These are phyloP conservation scores for Prunella vulgaris DNA, from an alignment of 257 asterid genomes.

Conservation along the genomic window DNA sequence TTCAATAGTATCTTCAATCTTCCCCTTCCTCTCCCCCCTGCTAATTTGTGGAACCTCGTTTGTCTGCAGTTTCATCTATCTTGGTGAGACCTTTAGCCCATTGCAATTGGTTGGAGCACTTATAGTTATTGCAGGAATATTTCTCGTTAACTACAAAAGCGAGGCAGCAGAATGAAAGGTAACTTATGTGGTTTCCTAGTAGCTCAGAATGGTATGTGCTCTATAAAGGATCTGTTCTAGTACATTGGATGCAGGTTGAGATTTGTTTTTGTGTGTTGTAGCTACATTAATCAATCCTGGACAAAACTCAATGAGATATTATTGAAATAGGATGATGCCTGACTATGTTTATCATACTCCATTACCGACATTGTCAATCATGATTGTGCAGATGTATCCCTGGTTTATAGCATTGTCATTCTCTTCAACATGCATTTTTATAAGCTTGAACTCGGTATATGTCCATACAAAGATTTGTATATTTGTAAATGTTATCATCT, in stretches of 20 bases:
- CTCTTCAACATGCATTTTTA: no score
- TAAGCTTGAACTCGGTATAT: no score
- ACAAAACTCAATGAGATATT: no score
- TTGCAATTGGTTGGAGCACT: slow-evolving; percentile 76
- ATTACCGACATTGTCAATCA: neutral
- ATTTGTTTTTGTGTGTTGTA: no score
- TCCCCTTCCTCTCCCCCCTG: neutral
- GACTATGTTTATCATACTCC: no score
- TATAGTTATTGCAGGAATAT: slow-evolving; percentile 68
- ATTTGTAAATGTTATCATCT: neutral
- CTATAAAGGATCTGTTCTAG: no score
- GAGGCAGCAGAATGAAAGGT: slow-evolving; percentile 35
- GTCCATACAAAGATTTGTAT: no score
- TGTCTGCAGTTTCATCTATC: slow-evolving; percentile 70
- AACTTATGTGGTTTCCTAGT: neutral
- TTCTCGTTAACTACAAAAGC: slow-evolving; percentile 70
- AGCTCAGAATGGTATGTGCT: no score
- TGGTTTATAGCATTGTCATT: no score
- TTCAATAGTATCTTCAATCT: neutral
- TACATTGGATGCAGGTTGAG: no score
- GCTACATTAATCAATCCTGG: no score
- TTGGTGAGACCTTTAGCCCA: slow-evolving; percentile 78
- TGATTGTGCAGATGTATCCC: neutral
- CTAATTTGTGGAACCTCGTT: neutral
- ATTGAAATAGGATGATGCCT: no score